Conservation (phyloP, 306 rosid genomes). For the Styphnolobium japonicum region DNA sequence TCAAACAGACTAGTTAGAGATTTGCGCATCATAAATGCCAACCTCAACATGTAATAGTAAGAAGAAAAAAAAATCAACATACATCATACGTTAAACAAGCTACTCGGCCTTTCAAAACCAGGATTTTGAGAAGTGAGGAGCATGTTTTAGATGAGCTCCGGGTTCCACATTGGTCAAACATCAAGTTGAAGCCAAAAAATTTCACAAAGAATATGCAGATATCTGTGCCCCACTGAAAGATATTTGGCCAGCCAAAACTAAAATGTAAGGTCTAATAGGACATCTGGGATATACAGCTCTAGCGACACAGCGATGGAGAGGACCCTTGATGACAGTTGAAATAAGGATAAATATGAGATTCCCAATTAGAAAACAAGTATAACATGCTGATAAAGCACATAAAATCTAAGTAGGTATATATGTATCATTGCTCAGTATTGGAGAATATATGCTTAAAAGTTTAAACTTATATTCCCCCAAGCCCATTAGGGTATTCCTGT, state of each 20-base stretch:
- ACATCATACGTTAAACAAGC: neutral
- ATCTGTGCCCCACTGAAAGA: neutral
- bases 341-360: neutral
- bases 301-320: neutral
- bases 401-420: neutral
- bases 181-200: neutral
- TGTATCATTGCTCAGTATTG: neutral
- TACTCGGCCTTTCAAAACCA: neutral
- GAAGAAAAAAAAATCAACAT: neutral
- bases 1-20: neutral
- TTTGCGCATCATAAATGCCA: neutral
- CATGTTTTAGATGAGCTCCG: neutral
- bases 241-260: neutral
- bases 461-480: neutral
- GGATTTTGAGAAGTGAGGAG: neutral
- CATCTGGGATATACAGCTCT: neutral
- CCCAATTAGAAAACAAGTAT: neutral
- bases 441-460: conserved; percentile 3
- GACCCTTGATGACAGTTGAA: neutral
- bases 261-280: neutral
- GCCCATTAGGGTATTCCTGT: neutral
- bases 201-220: neutral
- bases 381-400: neutral
- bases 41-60: neutral
- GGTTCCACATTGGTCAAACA: neutral